A percentile compares a stretch with the other conserved stretches of the same genome.
These are phyloP conservation scores for Fusarium siculi DNA, from an alignment of 2,329 filamentous ascomycete genomes.

Conservation along the genomic window DNA sequence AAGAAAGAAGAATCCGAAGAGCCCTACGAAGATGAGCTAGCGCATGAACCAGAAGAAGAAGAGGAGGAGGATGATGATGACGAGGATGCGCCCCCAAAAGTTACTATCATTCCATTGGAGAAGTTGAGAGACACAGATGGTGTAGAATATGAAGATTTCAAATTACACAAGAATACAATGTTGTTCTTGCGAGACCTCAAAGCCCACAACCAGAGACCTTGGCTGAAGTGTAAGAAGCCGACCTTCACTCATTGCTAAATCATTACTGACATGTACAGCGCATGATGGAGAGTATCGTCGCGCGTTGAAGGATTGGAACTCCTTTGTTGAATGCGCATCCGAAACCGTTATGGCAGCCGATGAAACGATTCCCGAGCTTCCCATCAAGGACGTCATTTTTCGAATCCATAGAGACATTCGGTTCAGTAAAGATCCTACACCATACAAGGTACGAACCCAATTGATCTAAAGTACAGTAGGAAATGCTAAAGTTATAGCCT, in stretches of 20 bases:
- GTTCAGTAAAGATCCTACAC: conserved; percentile 85
- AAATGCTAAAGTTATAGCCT: conserved; percentile 58
- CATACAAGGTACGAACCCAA: conserved; percentile 76
- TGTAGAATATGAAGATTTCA: conserved; percentile 61
- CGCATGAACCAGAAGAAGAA: conserved; percentile 43
- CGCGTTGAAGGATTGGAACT: conserved; percentile 82
- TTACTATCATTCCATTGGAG: conserved; percentile 51
- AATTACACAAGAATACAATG: conserved; percentile 67
- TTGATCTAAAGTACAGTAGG: not conserved
- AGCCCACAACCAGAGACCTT: conserved; percentile 67
- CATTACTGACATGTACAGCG: conserved; percentile 58
- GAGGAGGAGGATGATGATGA: conserved; percentile 51
- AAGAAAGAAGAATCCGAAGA: conserved; percentile 43
- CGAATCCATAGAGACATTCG: conserved; percentile 88
- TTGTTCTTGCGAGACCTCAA: conserved; percentile 68
- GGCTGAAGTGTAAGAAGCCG: conserved; percentile 63
- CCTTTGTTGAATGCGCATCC: conserved; percentile 78
- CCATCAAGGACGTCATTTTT: conserved; percentile 86
- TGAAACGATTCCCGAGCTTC: conserved; percentile 85
- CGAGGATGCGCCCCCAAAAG: conserved; percentile 49
- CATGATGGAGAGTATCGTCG: conserved; percentile 83
- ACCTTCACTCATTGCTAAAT: not conserved
- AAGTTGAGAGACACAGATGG: conserved; percentile 50
- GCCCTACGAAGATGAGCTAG: conserved; percentile 39
- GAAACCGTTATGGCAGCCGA: conserved; percentile 77